Conservation (phyloP, 2,329 filamentous ascomycete species). For the Chaetoscypha palmicola region DNA sequence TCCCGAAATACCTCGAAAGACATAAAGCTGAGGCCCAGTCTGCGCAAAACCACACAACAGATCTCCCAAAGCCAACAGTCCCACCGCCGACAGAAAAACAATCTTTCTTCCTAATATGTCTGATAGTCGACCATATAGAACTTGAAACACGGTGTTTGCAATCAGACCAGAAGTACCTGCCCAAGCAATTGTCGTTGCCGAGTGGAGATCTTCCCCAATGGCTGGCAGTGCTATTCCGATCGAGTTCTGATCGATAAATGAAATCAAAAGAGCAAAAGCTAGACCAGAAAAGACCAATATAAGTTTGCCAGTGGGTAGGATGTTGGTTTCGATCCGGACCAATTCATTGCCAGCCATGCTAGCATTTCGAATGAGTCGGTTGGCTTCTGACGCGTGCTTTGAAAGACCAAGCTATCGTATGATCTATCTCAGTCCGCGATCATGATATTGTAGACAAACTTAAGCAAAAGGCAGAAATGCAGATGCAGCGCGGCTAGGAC, state of each 20-base stretch:
- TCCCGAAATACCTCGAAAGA: constrained; percentile 53
- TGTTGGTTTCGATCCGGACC: constrained; percentile 45
- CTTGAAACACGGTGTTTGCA: constrained; percentile 55
- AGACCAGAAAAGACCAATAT: constrained; percentile 45
- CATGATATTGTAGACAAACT: too few relatives aligned
- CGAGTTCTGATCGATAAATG: constrained; percentile 36
- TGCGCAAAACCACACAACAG: constrained; percentile 51
- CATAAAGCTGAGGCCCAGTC: constrained; percentile 51
- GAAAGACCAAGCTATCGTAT: too few relatives aligned
- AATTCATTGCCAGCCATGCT: constrained; percentile 22
- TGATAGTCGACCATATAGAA: constrained; percentile 55
- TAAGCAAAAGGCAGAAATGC: neutral
- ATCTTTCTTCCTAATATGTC: constrained; percentile 56
- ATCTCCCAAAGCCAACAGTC: constrained; percentile 48
- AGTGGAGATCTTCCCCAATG: constrained; percentile 39
- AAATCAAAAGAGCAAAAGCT: constrained; percentile 46
- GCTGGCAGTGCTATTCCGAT: constrained; percentile 41
- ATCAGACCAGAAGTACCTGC: constrained; percentile 46
- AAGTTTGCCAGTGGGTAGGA: constrained; percentile 44
- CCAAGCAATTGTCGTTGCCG: constrained; percentile 47
- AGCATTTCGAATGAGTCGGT: neutral
- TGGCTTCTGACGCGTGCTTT: too few relatives aligned
- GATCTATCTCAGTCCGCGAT: too few relatives aligned
- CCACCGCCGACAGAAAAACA: constrained; percentile 47
- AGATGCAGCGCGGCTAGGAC: neutral